Evolutionary conservation across 2,329 filamentous ascomycete genomes (phyloP).

Genomic region (Clonostachys sp.): DNA sequence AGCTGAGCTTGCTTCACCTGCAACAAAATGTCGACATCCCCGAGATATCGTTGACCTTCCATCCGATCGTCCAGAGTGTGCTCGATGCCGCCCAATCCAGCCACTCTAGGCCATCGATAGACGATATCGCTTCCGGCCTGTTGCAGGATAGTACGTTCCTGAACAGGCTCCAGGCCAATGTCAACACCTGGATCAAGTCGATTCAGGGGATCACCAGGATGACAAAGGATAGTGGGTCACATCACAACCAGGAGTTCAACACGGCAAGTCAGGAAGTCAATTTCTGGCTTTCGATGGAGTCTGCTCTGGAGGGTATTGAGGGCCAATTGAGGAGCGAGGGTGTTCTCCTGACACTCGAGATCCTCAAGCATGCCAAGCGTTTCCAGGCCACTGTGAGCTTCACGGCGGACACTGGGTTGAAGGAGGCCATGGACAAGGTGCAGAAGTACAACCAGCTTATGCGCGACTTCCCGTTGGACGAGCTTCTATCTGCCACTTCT

Average conservation of each 20-base stretch:
- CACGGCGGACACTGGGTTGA: slow-evolving; percentile 88
- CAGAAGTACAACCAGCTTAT: slow-evolving; percentile 99
- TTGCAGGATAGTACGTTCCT: slow-evolving; percentile 87
- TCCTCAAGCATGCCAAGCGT: slow-evolving; percentile 93
- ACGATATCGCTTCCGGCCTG: slow-evolving; percentile 71
- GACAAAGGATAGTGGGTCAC: slow-evolving; percentile 66
- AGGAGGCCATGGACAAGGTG: slow-evolving; percentile 92
- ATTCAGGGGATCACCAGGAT: slow-evolving; percentile 96
- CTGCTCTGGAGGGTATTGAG: slow-evolving; percentile 86
- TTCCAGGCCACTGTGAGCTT: slow-evolving; percentile 98
- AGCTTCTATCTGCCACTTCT: slow-evolving; percentile 87
- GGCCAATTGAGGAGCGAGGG: slow-evolving; percentile 83
- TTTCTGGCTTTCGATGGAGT: slow-evolving; percentile 98
- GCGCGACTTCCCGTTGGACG: slow-evolving; percentile 95
- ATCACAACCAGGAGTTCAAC: slow-evolving; percentile 34
- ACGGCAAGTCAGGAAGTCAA: slow-evolving; percentile 97
- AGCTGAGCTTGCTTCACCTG: slow-evolving; percentile 82
- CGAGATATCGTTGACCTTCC: slow-evolving; percentile 80
- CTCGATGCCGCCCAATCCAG: slow-evolving; percentile 71
- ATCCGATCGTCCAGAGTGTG: slow-evolving; percentile 81
- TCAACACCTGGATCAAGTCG: slow-evolving; percentile 98
- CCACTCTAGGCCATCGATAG: slow-evolving; percentile 66
- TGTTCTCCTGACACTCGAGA: slow-evolving; percentile 85
- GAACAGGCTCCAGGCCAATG: slow-evolving; percentile 87
- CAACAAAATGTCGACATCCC: slow-evolving; percentile 99